Evolutionary conservation across 257 asterid species (phyloP), one percentile per base, ranked within the genome.

Genomic region (Agastache rugosa): DNA sequence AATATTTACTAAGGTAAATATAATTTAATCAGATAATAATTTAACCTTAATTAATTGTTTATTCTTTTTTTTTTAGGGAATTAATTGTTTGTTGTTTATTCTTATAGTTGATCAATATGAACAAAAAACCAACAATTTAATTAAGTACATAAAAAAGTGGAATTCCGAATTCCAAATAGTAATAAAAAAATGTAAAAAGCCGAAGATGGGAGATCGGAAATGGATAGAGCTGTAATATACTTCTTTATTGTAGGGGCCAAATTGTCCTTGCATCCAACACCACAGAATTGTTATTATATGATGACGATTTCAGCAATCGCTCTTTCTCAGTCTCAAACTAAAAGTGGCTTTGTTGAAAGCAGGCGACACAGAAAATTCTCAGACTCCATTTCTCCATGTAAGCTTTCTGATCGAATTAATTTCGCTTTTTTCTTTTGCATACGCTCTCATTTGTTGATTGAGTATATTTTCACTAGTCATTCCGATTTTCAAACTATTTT

Each of bases 301-400:
- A 54, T 8, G 39, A 19, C 54, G 70, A 66, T 65, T 22, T 14
- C 16, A n/a, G 9, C 74, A 2, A 12, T n/a, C 65, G 16, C 17
- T 29, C 53, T 5, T 48, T 29, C 37, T 50, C 72, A 53, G n/a
- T 53, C 35, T 20, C 35, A n/a, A 56, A 44, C 11, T 0, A 5
- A 11, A 27, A 35, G 55, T 10, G 44, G 9, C n/a, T 19, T 44
- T 31, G 39, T 61, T 25, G 27, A 22, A 56, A 66, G 62, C 62
- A 61, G 68, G 22, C 20, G 76, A 64, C 55, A 50, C 48, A 11
- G 69, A 63, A 25, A 19, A 8, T 37, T 47, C 3, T 19, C 79
- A 69, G 83, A 55, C 70, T 70, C 60, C 77, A 15, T 22, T 69
- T 45, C 67, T 72, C 69, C 60, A 51, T 54, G 68, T 69, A 53